Conservation (phyloP, 768 basidiomycete species). For the Termitomyces sp. region DNA sequence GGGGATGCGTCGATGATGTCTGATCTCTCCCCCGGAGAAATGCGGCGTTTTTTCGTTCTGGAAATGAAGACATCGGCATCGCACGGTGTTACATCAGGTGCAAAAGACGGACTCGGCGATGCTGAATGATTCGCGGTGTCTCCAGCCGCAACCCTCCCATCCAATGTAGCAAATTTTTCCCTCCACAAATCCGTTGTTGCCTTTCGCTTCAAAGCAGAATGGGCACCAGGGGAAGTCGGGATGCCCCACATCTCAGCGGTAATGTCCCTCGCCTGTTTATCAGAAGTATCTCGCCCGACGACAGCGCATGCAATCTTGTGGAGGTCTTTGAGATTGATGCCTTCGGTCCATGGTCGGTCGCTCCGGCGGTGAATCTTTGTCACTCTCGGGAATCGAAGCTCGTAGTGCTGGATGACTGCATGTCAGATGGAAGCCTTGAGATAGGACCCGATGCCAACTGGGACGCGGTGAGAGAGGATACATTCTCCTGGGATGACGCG, state of each 20-base stretch:
- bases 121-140: background rate
- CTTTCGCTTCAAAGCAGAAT: constrained; percentile 34
- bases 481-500: constrained; percentile 50
- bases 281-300: constrained; percentile 45
- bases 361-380: constrained; percentile 56
- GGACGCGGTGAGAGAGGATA: constrained; percentile 53
- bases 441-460: constrained; percentile 34
- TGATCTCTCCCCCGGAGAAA: background rate
- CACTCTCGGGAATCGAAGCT: constrained; percentile 79
- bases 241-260: constrained; percentile 31
- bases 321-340: constrained; percentile 41
- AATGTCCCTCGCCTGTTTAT: constrained; percentile 48
- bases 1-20: background rate
- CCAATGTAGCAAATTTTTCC: constrained; percentile 27
- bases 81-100: background rate
- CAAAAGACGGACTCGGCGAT: background rate
- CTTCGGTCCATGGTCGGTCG: constrained; percentile 66
- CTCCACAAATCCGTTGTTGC: constrained; percentile 36
- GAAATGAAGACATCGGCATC: background rate
- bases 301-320: constrained; percentile 50
- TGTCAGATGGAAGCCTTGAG: background rate
- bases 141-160: constrained; percentile 11
- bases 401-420: constrained; percentile 56
- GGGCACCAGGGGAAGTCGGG: constrained; percentile 31
- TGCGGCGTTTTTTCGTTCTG: background rate